These are phyloP conservation scores for Neoboletus subvelutipes DNA, from an alignment of 768 basidiomycete genomes.

Conservation along the genomic window DNA sequence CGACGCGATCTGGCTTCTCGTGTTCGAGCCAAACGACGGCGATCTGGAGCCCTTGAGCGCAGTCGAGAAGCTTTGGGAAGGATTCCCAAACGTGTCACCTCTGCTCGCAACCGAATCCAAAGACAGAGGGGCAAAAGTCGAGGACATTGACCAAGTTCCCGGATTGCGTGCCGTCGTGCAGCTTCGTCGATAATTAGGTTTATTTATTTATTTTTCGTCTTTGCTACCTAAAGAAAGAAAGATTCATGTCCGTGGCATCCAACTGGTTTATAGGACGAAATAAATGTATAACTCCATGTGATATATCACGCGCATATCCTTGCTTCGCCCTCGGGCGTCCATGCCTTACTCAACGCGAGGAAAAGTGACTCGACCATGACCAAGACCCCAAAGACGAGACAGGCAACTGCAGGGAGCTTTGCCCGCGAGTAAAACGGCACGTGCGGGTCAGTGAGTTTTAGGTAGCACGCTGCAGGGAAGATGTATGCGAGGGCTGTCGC, in stretches of 20 bases:
- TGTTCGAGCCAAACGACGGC: conserved; percentile 57
- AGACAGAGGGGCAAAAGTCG: conserved; percentile 63
- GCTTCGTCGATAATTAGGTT: conserved; percentile 14
- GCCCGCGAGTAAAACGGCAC: conserved; percentile 65
- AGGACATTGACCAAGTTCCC: conserved; percentile 52
- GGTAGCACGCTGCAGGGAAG: conserved; percentile 84
- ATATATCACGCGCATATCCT: conserved; percentile 63
- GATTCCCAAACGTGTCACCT: conserved; percentile 65
- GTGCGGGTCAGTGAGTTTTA: conserved; percentile 61
- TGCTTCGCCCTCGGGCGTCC: conserved; percentile 67
- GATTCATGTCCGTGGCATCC: conserved; percentile 3
- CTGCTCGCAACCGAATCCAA: conserved; percentile 69
- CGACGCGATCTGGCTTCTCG: conserved; percentile 93
- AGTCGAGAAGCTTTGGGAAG: conserved; percentile 68
- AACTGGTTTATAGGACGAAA: conserved; percentile 17
- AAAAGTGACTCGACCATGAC: conserved; percentile 79
- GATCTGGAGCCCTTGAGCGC: conserved; percentile 54
- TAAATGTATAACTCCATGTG: conserved; percentile 21
- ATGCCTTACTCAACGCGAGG: conserved; percentile 75
- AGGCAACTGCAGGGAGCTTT: conserved; percentile 74
- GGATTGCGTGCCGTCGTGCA: conserved; percentile 49
- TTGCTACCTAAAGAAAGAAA: conserved; percentile 9
- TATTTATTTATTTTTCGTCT: background rate
- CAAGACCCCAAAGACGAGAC: conserved; percentile 69
- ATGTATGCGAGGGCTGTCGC: conserved; percentile 92